These are phyloP conservation scores for Dictyostelium brefeldianum DNA, from an alignment of 78 protist genomes.

Conservation along the genomic window DNA sequence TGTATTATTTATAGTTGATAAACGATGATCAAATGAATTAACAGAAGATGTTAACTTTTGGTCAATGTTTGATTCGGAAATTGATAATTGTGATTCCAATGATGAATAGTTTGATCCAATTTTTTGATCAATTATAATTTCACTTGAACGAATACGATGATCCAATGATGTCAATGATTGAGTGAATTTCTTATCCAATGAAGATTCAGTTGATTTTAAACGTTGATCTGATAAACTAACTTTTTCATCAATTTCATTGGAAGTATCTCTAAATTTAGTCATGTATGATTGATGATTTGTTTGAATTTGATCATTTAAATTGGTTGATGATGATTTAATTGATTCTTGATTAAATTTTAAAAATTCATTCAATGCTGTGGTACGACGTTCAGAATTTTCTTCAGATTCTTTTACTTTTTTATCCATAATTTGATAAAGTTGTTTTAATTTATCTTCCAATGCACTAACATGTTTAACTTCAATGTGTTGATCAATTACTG, in stretches of 20 bases:
- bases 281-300: conserved; percentile 24
- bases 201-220: conserved; percentile 12
- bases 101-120: not conserved
- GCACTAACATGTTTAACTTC: conserved; percentile 37
- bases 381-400: not conserved
- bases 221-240: not conserved
- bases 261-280: conserved; percentile 12
- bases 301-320: conserved; percentile 34
- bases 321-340: not conserved
- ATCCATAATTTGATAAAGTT: conserved; percentile 54
- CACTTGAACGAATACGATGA: conserved; percentile 8
- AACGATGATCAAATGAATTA: conserved; percentile 46
- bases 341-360: not conserved
- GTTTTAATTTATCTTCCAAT: conserved; percentile 60
- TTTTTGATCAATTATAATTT: conserved; percentile 15
- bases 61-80: conserved; percentile 28
- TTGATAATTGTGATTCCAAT: conserved; percentile 18
- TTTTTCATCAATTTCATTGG: conserved; percentile 27
- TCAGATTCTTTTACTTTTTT: conserved; percentile 21
- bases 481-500: conserved; percentile 54
- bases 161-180: not conserved
- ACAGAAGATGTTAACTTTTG: conserved; percentile 16
- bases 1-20: not conserved
- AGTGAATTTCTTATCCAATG: conserved; percentile 37
- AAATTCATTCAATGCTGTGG: not conserved